Conservation (phyloP, 1,284 basidiomycete genomes). For the Peniophora sp. region DNA sequence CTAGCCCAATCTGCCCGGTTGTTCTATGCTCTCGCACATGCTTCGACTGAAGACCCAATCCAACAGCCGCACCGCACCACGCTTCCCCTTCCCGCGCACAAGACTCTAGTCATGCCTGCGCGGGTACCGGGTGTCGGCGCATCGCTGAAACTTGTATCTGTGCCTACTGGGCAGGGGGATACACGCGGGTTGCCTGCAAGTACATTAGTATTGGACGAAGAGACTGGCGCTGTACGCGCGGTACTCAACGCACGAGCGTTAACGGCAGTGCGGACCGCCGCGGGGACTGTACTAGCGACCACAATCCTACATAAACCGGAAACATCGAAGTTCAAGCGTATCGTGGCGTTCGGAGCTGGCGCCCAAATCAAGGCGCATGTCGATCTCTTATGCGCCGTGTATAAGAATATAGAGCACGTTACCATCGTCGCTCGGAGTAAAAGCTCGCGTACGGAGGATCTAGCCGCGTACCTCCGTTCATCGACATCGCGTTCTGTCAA, state of each 20-base stretch:
- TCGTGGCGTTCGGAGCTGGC: slow-evolving; percentile 75
- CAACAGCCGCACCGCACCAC: slow-evolving; percentile 42
- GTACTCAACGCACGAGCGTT: slow-evolving; percentile 70
- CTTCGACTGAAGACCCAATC: slow-evolving; percentile 11
- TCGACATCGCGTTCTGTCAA: slow-evolving; percentile 2
- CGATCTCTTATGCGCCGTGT: slow-evolving; percentile 51
- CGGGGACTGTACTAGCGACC: slow-evolving; percentile 68
- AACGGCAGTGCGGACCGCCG: slow-evolving; percentile 76
- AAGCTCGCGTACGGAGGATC: slow-evolving; percentile 40
- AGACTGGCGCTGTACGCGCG: slow-evolving; percentile 57
- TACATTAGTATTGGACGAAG: slow-evolving; percentile 70
- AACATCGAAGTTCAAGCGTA: slow-evolving; percentile 25
- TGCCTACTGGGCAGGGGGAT: slow-evolving; percentile 39
- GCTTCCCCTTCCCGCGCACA: slow-evolving; percentile 41
- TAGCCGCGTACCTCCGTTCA: slow-evolving; percentile 32
- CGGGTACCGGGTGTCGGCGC: slow-evolving; percentile 39
- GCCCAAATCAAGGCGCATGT: slow-evolving; percentile 62
- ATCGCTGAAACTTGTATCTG: slow-evolving; percentile 66
- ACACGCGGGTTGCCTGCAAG: slow-evolving; percentile 62
- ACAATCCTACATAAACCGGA: slow-evolving; percentile 37
- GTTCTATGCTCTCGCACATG: background rate
- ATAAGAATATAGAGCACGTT: slow-evolving; percentile 45
- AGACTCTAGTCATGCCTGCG: slow-evolving; percentile 66
- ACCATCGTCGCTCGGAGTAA: slow-evolving; percentile 58
- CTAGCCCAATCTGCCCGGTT: background rate